Evolutionary conservation across 768 basidiomycete species (phyloP).

Genomic region (Mycena vitilis): DNA sequence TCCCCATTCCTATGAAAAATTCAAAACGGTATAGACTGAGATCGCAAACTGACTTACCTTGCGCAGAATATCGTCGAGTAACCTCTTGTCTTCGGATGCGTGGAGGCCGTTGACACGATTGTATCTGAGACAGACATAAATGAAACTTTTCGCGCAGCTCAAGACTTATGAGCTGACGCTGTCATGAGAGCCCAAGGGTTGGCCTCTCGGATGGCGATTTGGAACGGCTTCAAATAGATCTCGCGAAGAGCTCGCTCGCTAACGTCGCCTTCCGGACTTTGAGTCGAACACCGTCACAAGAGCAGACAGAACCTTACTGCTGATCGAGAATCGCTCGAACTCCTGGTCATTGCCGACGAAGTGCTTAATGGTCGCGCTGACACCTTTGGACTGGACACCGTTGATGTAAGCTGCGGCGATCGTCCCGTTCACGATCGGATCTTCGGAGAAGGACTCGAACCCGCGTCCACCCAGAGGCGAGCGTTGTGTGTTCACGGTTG

Average conservation of each 20-base stretch:
- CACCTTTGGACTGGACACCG: slow-evolving; percentile 68
- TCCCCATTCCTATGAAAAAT: slow-evolving; percentile 64
- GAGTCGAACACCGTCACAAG: background rate
- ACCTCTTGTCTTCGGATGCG: slow-evolving; percentile 62
- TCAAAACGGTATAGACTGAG: no score
- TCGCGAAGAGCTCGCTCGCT: slow-evolving; percentile 72
- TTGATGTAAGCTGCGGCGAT: slow-evolving; percentile 73
- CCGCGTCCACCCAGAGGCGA: slow-evolving; percentile 65
- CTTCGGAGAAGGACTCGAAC: slow-evolving; percentile 76
- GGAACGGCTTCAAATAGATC: slow-evolving; percentile 73
- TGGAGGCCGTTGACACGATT: slow-evolving; percentile 72
- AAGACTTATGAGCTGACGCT: slow-evolving; percentile 50
- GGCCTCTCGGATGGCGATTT: slow-evolving; percentile 66
- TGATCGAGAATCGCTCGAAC: slow-evolving; percentile 62
- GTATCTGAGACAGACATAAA: slow-evolving; percentile 50
- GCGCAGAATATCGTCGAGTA: slow-evolving; percentile 66
- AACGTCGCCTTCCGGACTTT: slow-evolving; percentile 48
- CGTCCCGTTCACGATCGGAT: slow-evolving; percentile 65
- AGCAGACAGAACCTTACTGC: slow-evolving; percentile 47
- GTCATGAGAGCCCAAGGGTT: slow-evolving; percentile 73
- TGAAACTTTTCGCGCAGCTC: background rate
- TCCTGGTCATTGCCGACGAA: slow-evolving; percentile 75
- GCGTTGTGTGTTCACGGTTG: slow-evolving; percentile 75
- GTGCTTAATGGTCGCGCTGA: slow-evolving; percentile 74
- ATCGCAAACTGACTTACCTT: slow-evolving; percentile 43